A percentile compares a stretch with the other conserved stretches of the same genome.
Conservation (phyloP, 2,329 filamentous ascomycete species). For the Davidsoniella eucalypti region DNA sequence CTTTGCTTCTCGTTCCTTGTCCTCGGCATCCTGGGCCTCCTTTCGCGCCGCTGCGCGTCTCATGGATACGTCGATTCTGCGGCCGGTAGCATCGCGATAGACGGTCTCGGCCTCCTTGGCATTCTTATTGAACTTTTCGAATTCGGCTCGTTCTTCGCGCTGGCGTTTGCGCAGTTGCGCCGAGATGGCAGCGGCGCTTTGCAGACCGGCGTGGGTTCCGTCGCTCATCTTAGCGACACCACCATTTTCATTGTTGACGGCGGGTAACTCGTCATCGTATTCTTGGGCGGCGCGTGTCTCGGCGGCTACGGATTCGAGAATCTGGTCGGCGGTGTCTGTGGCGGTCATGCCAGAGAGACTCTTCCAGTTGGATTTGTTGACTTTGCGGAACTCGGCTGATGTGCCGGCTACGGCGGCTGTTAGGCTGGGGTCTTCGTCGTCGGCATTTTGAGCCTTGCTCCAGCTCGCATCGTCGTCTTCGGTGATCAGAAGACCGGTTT, state of each 20-base stretch:
- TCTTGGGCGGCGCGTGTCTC: conserved; percentile 40
- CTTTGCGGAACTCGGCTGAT: conserved; percentile 49
- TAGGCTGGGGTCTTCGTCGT: conserved; percentile 35
- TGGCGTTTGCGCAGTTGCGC: conserved; percentile 50
- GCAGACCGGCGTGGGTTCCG: conserved; percentile 73
- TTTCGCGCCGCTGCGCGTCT: conserved; percentile 73
- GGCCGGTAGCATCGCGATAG: conserved; percentile 84
- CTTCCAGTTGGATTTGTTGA: conserved; percentile 72
- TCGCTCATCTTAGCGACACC: conserved; percentile 60
- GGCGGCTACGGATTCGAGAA: conserved; percentile 54
- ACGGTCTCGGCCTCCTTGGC: conserved; percentile 52
- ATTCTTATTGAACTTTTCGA: conserved; percentile 23
- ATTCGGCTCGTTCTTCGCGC: conserved; percentile 41
- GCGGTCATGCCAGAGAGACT: conserved; percentile 36
- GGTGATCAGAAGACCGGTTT: conserved; percentile 42
- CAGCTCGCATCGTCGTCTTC: conserved; percentile 46
- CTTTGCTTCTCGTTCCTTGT: conserved; percentile 49
- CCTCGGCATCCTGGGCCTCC: conserved; percentile 46
- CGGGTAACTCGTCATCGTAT: conserved; percentile 33
- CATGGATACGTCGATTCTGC: conserved; percentile 87
- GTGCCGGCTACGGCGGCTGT: conserved; percentile 30
- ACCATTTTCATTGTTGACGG: conserved; percentile 25
- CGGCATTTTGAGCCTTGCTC: conserved; percentile 23
- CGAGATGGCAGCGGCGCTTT: conserved; percentile 65
- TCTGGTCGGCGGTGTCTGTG: conserved; percentile 57